phyloP scores from a whole-genome alignment of 1,139 yeast species.

The Suhomyces chickasaworum region DNA sequence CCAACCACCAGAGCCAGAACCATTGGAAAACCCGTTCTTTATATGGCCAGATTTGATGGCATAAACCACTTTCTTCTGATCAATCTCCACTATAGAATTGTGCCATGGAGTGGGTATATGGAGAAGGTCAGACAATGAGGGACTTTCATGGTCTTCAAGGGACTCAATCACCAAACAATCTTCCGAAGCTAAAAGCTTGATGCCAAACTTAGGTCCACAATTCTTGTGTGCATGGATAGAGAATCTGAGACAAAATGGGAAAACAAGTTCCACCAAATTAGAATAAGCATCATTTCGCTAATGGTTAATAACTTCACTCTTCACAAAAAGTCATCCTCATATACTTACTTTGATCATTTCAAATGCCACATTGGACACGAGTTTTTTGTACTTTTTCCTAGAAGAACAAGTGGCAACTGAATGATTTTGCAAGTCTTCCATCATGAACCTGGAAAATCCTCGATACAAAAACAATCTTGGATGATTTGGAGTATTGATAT shows the following conservation, averaged over 20 bases:
- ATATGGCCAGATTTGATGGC: conserved; percentile 34
- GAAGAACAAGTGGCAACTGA: conserved; percentile 41
- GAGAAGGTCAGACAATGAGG: conserved; percentile 45
- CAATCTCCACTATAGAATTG: conserved; percentile 52
- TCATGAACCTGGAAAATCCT: conserved; percentile 62
- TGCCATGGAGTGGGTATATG: conserved; percentile 74
- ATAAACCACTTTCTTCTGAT: conserved; percentile 26
- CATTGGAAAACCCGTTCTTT: conserved; percentile 25
- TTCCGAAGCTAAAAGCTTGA: conserved; percentile 47
- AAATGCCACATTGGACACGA: conserved; percentile 56
- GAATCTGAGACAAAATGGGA: conserved; percentile 59
- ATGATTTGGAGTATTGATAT: conserved; percentile 44
- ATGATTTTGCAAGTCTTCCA: conserved; percentile 52
- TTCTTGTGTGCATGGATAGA: conserved; percentile 64
- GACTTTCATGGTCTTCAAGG: conserved; percentile 31
- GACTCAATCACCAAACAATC: conserved; percentile 43
- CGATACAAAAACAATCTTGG: conserved; percentile 55
- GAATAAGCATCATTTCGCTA: conserved; percentile 64
- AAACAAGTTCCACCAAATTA: conserved; percentile 58
- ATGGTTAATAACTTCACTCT: conserved; percentile 19
- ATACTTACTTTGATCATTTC: conserved; percentile 54
- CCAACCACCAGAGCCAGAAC: conserved; percentile 31
- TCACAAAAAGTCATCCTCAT: too few relatives aligned
- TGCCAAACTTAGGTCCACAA: conserved; percentile 60
- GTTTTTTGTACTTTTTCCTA: conserved; percentile 51